These are phyloP conservation scores for Globisporangium camurandrum DNA, from an alignment of 352 stramenopile species.

Conservation along the genomic window DNA sequence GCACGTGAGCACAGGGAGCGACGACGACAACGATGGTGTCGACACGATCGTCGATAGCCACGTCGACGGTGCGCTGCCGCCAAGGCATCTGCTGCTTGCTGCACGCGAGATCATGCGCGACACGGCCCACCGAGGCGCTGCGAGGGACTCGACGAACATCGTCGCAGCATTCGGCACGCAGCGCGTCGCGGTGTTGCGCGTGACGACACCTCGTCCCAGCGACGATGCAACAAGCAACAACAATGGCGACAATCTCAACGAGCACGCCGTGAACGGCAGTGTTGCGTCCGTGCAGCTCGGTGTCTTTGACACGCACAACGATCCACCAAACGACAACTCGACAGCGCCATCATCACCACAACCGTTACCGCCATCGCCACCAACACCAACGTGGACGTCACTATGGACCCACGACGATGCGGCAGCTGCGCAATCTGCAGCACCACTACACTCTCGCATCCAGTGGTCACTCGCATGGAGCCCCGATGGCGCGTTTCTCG, in stretches of 20 bases:
- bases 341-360: no score
- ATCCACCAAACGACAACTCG: neutral
- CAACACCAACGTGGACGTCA: neutral
- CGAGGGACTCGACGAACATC: constrained; percentile 5
- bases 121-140: neutral
- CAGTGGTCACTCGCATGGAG: constrained; percentile 43
- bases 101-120: constrained; percentile 24
- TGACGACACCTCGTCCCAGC: neutral
- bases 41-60: no score
- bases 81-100: constrained; percentile 22
- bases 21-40: neutral
- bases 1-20: constrained; percentile 2
- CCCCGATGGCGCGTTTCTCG: constrained; percentile 38
- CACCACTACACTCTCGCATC: neutral
- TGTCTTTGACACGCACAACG: neutral
- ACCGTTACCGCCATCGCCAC: neutral
- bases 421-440: neutral
- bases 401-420: neutral
- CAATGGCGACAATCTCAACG: neutral
- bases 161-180: constrained; percentile 12
- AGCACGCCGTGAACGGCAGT: no score
- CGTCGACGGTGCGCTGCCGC: neutral
- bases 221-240: neutral
- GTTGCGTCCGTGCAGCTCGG: neutral
- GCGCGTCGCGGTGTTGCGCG: constrained; percentile 24